Evolutionary conservation across 139 green algal genomes (phyloP), one percentile per base, ranked within the genome.

Genomic region (Picochlorum costavermella): DNA sequence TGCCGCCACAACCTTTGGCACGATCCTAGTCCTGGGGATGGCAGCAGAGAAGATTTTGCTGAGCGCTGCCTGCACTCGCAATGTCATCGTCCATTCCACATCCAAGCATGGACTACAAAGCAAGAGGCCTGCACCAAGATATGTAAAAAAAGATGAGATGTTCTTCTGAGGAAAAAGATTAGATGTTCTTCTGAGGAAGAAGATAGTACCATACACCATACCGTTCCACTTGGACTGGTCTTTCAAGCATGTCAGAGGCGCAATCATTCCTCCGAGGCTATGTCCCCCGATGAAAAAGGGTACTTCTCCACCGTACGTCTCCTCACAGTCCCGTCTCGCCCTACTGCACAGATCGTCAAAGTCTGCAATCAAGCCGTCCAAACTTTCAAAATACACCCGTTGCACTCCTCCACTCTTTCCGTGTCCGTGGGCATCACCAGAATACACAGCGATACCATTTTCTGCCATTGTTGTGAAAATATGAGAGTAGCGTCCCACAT

Each of bases 231-330:
- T 33, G 2, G 17, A 20, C 59, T 82, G 78, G 20, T 79, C 9
- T 61, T 65, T 48, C 85, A 70, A 12, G 33, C 53, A 67, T 20
- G 23, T 30, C 44, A 71, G 33, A 8, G 60, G 46, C 5, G 72
- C 76, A 5, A 90, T 75, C 13, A 92, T 69, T 13, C 78, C 84
- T n/a, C 86, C 86, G 68, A 91, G 73, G 60, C 65, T 81, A 55
- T 86, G 76, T 2, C 86, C 86, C 0, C 69, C 86, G 3, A 86
- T 40, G 51, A 88, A 81, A 8, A 65, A 62, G 30, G 64, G 59
- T n/a, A 61, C 48, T 3, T 14, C 11, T 1, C 40, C 44, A 25
- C 20, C 14, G 4, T 29, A 26, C 4, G 16, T 11, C 8, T 56
- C 5, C 29, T 26, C 31, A 28, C 29, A 25, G 10, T 10, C 31